Conservation (phyloP, 2,329 filamentous ascomycete genomes). For the Ophiostoma himal-ulmi region DNA sequence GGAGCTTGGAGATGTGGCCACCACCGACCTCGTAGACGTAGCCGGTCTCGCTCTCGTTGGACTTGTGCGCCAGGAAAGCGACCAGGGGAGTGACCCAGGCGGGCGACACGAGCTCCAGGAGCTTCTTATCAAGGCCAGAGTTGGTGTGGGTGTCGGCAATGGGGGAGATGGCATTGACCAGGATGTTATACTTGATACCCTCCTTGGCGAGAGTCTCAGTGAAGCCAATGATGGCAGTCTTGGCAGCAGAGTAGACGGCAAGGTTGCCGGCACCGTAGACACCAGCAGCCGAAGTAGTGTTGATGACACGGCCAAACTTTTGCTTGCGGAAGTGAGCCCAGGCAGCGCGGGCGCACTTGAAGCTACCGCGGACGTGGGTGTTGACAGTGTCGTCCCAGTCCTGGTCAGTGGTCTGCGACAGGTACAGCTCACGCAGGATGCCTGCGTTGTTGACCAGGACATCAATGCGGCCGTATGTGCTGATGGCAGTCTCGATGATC, state of each 20-base stretch:
- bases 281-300: conserved; percentile 92
- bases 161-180: conserved; percentile 90
- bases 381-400: conserved; percentile 95
- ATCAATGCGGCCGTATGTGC: conserved; percentile 80
- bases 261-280: conserved; percentile 95
- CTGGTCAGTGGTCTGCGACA: conserved; percentile 96
- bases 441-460: conserved; percentile 97
- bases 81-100: conserved; percentile 95
- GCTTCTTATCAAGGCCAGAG: conserved; percentile 79
- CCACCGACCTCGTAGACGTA: conserved; percentile 90
- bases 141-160: conserved; percentile 96
- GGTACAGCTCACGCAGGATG: conserved; percentile 89
- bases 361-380: conserved; percentile 88
- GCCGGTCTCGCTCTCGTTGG: conserved; percentile 75
- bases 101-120: conserved; percentile 77
- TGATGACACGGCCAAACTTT: conserved; percentile 95
- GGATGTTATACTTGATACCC: conserved; percentile 95
- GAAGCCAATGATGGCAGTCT: conserved; percentile 91
- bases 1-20: conserved; percentile 84
- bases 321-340: conserved; percentile 99
- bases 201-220: conserved; percentile 98
- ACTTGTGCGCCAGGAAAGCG: conserved; percentile 78
- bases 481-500: conserved; percentile 85
- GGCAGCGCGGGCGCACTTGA: conserved; percentile 89
- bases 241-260: conserved; percentile 94